Evolutionary conservation across 495 filamentous ascomycete species (phyloP).

Genomic region (Aspergillus heteromorphus): DNA sequence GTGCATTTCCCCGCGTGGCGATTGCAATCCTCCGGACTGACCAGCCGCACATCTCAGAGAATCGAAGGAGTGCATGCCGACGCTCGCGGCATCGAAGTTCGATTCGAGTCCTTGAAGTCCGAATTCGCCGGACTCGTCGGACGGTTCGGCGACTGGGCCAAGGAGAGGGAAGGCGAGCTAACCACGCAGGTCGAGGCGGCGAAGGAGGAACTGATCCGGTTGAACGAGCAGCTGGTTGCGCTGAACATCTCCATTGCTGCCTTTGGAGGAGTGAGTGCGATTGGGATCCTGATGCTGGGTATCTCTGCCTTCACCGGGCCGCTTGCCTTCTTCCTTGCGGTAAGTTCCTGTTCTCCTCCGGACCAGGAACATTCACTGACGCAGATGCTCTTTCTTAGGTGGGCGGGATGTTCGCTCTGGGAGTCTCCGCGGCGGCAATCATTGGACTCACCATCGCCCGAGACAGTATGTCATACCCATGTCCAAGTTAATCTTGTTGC

Average conservation of each 20-base stretch:
- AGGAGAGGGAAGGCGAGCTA: background rate
- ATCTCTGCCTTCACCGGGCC: background rate
- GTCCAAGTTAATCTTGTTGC: background rate
- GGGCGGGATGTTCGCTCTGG: background rate
- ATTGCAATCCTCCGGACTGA: too few relatives aligned
- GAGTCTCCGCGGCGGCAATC: background rate
- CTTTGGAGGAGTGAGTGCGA: background rate
- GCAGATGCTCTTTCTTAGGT: background rate
- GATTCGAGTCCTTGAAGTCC: background rate
- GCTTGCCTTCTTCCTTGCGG: background rate
- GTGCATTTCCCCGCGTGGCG: too few relatives aligned
- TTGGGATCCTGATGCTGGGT: background rate
- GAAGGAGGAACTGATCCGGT: background rate
- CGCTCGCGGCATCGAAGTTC: background rate
- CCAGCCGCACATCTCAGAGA: too few relatives aligned
- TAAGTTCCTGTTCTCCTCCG: background rate
- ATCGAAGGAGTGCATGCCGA: background rate
- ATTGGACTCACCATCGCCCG: background rate
- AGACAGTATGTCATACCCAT: too few relatives aligned
- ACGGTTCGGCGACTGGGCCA: background rate
- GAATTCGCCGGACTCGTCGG: background rate
- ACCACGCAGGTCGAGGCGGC: background rate
- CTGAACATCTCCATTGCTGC: background rate
- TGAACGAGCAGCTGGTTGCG: background rate
- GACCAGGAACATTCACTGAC: too few relatives aligned